These are phyloP conservation scores for Eucalyptus erythrocorys DNA, from an alignment of 345 rosid species.

Conservation along the genomic window DNA sequence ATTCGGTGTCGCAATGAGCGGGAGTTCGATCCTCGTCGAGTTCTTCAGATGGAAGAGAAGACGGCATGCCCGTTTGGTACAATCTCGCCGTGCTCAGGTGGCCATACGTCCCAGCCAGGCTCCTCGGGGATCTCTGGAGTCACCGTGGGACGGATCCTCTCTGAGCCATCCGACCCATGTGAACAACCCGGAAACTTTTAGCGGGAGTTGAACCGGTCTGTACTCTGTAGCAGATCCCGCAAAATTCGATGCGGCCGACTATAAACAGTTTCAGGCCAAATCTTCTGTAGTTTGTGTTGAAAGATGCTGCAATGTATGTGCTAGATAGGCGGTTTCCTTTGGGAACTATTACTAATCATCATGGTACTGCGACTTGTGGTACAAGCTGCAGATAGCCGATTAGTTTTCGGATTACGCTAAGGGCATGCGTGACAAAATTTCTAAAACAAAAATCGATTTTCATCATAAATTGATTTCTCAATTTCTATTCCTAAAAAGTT, in stretches of 20 bases:
- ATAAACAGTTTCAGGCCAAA: background rate
- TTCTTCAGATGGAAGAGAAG: slow-evolving; percentile 63
- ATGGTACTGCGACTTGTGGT: background rate
- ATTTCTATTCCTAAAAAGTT: no score
- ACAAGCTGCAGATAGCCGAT: background rate
- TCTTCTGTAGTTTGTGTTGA: background rate
- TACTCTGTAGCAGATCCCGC: background rate
- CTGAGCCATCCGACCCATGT: background rate
- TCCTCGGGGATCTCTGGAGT: background rate
- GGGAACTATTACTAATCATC: background rate
- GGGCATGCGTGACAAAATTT: no score
- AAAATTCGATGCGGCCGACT: background rate
- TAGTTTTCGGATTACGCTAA: background rate
- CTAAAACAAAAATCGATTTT: no score
- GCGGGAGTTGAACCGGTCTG: background rate
- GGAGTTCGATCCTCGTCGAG: slow-evolving; percentile 67
- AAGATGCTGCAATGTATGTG: background rate
- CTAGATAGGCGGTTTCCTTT: background rate
- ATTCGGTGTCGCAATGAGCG: slow-evolving; percentile 79
- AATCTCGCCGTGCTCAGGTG: background rate
- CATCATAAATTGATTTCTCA: no score
- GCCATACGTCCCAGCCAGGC: slow-evolving; percentile 12
- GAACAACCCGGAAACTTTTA: background rate
- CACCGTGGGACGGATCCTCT: background rate
- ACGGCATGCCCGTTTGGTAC: slow-evolving; percentile 12